Percentiles rank a stretch among this genome's conserved stretches.
Conservation (phyloP, 2,329 filamentous ascomycete species). For the Pseudogymnoascus sp. region DNA sequence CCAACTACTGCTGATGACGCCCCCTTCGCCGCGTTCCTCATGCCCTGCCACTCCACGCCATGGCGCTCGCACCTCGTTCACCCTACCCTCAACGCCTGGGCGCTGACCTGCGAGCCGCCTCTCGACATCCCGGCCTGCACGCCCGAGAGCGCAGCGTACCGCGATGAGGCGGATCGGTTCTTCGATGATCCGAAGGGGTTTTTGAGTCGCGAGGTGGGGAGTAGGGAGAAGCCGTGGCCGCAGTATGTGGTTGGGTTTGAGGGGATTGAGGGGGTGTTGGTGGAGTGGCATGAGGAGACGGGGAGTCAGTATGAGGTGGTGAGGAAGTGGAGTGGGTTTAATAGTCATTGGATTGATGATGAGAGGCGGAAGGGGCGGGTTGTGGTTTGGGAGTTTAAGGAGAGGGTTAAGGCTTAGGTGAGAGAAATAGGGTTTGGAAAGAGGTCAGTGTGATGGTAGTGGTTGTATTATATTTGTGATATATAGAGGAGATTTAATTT, state of each 20-base stretch:
- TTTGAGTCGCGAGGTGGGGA: constrained; percentile 34
- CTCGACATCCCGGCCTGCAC: constrained; percentile 56
- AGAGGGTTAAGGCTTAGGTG: not conserved
- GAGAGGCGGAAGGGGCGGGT: constrained; percentile 49
- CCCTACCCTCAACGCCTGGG: constrained; percentile 69
- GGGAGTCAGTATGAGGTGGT: constrained; percentile 38
- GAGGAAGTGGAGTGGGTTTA: constrained; percentile 51
- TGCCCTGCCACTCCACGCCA: constrained; percentile 92
- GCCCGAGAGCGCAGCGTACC: constrained; percentile 59
- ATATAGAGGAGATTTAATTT: not conserved
- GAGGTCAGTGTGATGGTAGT: not conserved
- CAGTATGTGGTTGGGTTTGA: constrained; percentile 57
- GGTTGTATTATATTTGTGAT: not conserved
- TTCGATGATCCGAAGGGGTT: constrained; percentile 61
- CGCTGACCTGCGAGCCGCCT: constrained; percentile 85
- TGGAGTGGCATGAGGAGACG: constrained; percentile 37
- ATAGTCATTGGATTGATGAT: constrained; percentile 59
- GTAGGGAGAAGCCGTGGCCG: constrained; percentile 37
- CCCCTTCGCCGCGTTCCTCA: constrained; percentile 72
- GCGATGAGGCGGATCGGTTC: constrained; percentile 88
- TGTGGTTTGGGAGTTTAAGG: constrained; percentile 48
- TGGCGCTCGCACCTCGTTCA: constrained; percentile 86
- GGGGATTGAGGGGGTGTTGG: constrained; percentile 45
- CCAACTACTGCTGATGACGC: constrained; percentile 31
- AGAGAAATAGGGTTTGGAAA: not conserved